Base-by-base conservation (phyloP, 306 rosid genomes). In the Potentilla sterilis region DNA sequence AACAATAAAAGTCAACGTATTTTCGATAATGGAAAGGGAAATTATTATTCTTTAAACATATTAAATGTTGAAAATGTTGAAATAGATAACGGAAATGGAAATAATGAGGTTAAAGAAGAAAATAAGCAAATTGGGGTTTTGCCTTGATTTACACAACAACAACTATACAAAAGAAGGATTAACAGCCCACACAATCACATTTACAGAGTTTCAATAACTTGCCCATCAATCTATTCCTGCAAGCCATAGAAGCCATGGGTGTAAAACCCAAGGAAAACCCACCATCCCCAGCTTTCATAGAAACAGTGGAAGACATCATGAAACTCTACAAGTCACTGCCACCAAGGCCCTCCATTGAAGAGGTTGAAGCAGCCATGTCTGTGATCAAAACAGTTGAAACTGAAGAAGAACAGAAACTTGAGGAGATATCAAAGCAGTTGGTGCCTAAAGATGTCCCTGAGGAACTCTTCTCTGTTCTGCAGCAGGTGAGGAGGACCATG, bases 311-410 rank as follows among this genome's bases (percentile, higher is more conserved):
- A 69, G 92, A 95, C 68, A 88, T 95, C 80, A 89, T 89, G 69
- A 61, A 42, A 69, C 83, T 82, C 47, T 95, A 83, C 58, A 65
- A 81, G 44, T 95, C 98, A 34, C 91, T 95, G n/a, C 96, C 98
- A 32, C 89, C 84, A 47, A 75, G 98, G 32, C 96, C 98, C 63
- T 82, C 96, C 74, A 78, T 90, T 47, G 88, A 92, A 73, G 95
- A 90, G 43, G 78, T 95, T 7, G 96, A 90, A 86, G 98, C 97
- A 21, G 96, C 97, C 69, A 77, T 73, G 38, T 84, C 86, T 38
- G 84, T 85, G 1, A 48, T 92, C 8, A 81, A 92, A 15, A 87
- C 97, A 21, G 86, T 90, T 32, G 72, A 86, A 74, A 82, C 46
- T 77, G 89, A 90, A 67, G 93, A 95, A 67, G 74, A 87, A 80